phyloP scores from a whole-genome alignment of 2,329 filamentous ascomycete genomes.

The Mollisiaceae sp. region DNA sequence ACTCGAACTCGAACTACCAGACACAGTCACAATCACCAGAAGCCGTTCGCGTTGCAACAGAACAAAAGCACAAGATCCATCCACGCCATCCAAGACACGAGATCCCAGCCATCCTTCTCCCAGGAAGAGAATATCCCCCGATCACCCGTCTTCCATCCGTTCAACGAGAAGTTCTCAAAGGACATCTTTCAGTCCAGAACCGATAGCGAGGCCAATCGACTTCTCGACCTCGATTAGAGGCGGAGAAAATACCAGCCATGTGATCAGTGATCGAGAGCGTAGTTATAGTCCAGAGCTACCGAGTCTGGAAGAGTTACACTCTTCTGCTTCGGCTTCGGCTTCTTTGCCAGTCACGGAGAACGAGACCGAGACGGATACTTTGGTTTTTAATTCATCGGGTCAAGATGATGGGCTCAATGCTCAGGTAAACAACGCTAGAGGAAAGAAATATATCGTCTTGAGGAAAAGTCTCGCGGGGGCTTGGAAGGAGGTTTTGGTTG shows the following conservation, averaged over 20 bases:
- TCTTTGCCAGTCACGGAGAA: background rate
- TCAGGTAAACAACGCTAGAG: slow-evolving; percentile 3
- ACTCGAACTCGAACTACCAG: slow-evolving; percentile 12
- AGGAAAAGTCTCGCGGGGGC: slow-evolving; percentile 45
- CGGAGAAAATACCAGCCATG: background rate
- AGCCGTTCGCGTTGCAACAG: background rate
- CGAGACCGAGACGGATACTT: background rate
- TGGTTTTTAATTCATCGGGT: background rate
- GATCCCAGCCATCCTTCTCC: slow-evolving; percentile 18
- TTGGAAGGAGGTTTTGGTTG: slow-evolving; percentile 40
- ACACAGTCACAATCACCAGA: slow-evolving; percentile 21
- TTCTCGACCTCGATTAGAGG: slow-evolving; percentile 2
- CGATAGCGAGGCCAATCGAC: slow-evolving; percentile 14
- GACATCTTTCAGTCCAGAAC: slow-evolving; percentile 8
- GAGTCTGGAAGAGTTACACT: background rate
- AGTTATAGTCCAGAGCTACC: slow-evolving; percentile 8
- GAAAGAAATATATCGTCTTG: slow-evolving; percentile 38
- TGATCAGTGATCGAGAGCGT: background rate
- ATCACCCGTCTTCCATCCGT: background rate
- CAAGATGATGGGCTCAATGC: background rate
- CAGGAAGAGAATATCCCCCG: slow-evolving; percentile 21
- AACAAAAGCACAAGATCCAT: background rate
- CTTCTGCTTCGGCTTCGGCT: background rate
- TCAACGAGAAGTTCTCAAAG: background rate
- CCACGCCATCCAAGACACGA: slow-evolving; percentile 15